Evolutionary conservation across 768 basidiomycete species (phyloP).

Genomic region (Phanerodontia chrysosporium): DNA sequence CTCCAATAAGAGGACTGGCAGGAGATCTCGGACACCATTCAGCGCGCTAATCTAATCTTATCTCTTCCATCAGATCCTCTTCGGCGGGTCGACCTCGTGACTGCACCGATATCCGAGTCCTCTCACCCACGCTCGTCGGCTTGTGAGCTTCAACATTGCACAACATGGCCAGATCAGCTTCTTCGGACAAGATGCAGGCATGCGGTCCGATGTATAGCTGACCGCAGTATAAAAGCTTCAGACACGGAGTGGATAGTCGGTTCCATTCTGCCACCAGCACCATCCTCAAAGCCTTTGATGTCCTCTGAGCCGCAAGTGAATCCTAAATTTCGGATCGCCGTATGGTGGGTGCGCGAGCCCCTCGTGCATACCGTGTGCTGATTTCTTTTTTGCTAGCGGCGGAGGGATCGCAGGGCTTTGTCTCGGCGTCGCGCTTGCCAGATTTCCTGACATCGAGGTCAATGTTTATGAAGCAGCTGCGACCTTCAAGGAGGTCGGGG

Average conservation of each 20-base stretch:
- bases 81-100: neutral
- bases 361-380: neutral
- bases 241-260: too few relatives aligned
- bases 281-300: neutral
- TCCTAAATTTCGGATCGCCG: constrained; percentile 27
- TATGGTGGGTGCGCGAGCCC: constrained; percentile 22
- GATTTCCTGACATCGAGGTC: constrained; percentile 22
- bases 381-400: constrained; percentile 18
- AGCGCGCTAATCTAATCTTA: too few relatives aligned
- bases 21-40: too few relatives aligned
- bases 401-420: constrained; percentile 30
- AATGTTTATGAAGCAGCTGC: constrained; percentile 33
- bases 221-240: neutral
- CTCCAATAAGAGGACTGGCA: too few relatives aligned
- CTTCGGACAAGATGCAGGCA: neutral
- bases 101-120: neutral
- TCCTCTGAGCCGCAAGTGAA: neutral
- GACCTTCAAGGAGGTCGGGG: constrained; percentile 47
- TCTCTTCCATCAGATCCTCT: too few relatives aligned
- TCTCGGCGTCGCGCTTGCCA: constrained; percentile 26
- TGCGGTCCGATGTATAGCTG: neutral
- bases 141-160: too few relatives aligned
- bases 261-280: too few relatives aligned
- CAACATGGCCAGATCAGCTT: neutral
- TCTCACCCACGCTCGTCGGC: neutral